Evolutionary conservation across 2,329 filamentous ascomycete species (phyloP), one percentile per base, ranked within the genome.

Genomic region (Verticillium nonalfalfae): DNA sequence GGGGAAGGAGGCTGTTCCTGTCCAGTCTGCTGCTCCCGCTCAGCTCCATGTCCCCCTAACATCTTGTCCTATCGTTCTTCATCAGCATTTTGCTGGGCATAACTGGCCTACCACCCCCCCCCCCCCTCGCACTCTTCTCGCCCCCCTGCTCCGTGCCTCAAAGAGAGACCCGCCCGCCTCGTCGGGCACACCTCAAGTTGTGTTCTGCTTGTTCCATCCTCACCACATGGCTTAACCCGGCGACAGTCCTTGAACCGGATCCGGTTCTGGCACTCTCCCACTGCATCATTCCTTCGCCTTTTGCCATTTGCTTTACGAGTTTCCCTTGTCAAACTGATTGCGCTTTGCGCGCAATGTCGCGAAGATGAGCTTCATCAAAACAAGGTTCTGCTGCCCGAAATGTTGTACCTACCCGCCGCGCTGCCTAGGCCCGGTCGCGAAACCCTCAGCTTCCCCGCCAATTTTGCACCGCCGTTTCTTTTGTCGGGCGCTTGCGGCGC

Each of bases 301-400:
- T 15, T n/a, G 13, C 58, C 31, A 21, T 26, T 45, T n/a, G 26
- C 4, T 57, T 39, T 45, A 7, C 18, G 7, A 39, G 39, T 31
- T 31, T 5, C 36, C 31, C 54, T 34, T 15, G 31, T 59, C 57
- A 7, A 33, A 38, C 57, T 18, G 33, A 56, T 57, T 39, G 61
- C 63, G 63, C 61, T 60, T 60, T 40, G 56, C 62, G 71, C 70
- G 73, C 70, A 71, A 76, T 76, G 75, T 72, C 70, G 71, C 69
- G 69, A 72, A 70, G 67, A 76, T 76, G 74, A 77, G 75, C 71
- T 77, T 78, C 67, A 74, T 78, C 68, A 78, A 78, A 70, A 73
- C 76, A 72, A 78, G 75, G 76, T 77, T 70, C 59, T 61, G 64
- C 45, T 45, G 45, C 58, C 58, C 58, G 58, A 59, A 59, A 58